Conservation (phyloP, 2,329 filamentous ascomycete species). For the Pestalotiopsis sp. region DNA sequence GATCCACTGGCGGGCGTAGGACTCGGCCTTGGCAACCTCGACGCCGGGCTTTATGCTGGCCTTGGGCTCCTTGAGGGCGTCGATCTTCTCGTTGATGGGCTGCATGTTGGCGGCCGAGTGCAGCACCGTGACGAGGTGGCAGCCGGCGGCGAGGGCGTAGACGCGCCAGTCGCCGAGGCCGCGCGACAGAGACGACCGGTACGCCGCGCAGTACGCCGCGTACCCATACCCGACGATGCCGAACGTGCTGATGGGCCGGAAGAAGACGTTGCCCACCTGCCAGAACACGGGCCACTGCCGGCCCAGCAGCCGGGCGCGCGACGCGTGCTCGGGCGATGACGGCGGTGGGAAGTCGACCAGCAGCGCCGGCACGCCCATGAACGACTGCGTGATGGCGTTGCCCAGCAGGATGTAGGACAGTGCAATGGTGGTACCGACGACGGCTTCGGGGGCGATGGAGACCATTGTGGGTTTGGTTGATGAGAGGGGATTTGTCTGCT, state of each 20-base stretch:
- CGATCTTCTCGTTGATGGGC: conserved; percentile 50
- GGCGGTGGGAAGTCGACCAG: conserved; percentile 46
- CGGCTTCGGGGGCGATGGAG: conserved; percentile 27
- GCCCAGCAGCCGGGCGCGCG: conserved; percentile 45
- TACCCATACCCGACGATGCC: conserved; percentile 50
- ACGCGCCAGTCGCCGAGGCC: conserved; percentile 43
- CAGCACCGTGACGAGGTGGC: conserved; percentile 48
- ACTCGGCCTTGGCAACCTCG: conserved; percentile 31
- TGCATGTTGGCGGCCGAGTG: conserved; percentile 53
- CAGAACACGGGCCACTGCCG: conserved; percentile 52
- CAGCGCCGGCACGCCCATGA: conserved; percentile 51
- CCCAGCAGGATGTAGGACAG: conserved; percentile 51
- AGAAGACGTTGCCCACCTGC: conserved; percentile 51
- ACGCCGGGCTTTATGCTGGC: conserved; percentile 15
- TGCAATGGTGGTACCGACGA: conserved; percentile 46
- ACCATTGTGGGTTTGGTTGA: conserved; percentile 14
- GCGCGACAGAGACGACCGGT: conserved; percentile 13
- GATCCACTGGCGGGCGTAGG: conserved; percentile 35
- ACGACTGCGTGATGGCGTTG: conserved; percentile 54
- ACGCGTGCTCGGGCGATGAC: conserved; percentile 38
- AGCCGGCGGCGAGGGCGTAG: conserved; percentile 42
- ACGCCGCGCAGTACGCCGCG: conserved; percentile 33
- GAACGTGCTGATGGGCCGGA: conserved; percentile 51
- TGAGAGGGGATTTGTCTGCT: neutral
- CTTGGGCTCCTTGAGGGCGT: conserved; percentile 33